phyloP scores from a whole-genome alignment of 2,329 filamentous ascomycete genomes.

The Diplodia seriata region DNA sequence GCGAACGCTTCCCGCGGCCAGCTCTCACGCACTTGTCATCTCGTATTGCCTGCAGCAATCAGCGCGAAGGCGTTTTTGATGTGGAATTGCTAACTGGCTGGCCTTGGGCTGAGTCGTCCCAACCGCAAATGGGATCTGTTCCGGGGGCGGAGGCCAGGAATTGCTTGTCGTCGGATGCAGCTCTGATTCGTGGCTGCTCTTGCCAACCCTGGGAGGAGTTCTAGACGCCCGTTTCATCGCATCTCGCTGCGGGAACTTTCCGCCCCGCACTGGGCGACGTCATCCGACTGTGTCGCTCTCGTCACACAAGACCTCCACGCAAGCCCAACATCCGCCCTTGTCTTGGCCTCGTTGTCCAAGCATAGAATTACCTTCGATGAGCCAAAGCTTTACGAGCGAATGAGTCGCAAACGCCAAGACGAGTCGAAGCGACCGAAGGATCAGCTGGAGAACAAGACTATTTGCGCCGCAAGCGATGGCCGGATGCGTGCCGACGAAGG shows the following conservation, averaged over 20 bases:
- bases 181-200: background rate
- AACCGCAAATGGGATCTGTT: background rate
- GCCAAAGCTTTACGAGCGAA: slow-evolving; percentile 17
- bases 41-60: slow-evolving; percentile 12
- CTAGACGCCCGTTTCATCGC: slow-evolving; percentile 22
- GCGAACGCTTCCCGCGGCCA: background rate
- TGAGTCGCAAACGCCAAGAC: background rate
- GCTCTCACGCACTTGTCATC: background rate
- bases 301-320: background rate
- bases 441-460: background rate
- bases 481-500: background rate
- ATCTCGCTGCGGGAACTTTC: slow-evolving; percentile 1
- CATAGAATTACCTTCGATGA: background rate
- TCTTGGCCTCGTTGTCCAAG: slow-evolving; percentile 2
- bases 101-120: background rate
- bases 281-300: background rate
- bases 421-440: background rate
- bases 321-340: background rate
- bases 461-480: background rate
- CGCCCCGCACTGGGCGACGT: slow-evolving; percentile 10
- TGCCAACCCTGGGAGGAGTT: background rate
- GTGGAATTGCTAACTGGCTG: slow-evolving; percentile 4
- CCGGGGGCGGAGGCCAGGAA: slow-evolving; percentile 8
- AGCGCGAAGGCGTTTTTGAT: background rate
- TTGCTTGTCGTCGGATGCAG: slow-evolving; percentile 3